Conservation (phyloP, 345 rosid species). For the Linum lewisii region DNA sequence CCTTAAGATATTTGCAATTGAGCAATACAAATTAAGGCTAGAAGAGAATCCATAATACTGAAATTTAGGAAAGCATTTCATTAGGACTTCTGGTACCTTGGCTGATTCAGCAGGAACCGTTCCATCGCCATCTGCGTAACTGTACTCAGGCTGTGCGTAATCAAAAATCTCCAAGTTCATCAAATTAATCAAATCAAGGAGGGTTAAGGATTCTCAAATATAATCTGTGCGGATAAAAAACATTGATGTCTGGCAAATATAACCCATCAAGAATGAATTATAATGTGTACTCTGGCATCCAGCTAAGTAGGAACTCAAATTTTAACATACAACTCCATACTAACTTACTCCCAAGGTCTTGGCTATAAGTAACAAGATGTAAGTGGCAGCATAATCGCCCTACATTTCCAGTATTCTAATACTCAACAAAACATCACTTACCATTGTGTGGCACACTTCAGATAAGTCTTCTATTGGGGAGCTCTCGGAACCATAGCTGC, state of each 20-base stretch:
- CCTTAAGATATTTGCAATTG: too few species aligned
- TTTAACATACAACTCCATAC: not conserved
- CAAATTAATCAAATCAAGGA: not conserved
- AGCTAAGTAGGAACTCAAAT: not conserved
- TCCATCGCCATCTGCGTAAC: constrained; percentile 87
- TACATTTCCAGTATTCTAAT: not conserved
- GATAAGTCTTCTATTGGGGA: constrained; percentile 66
- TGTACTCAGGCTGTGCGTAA: constrained; percentile 54
- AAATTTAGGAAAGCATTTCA: too few species aligned
- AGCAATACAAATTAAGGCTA: too few species aligned
- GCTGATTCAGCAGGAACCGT: constrained; percentile 91
- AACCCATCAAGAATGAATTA: not conserved
- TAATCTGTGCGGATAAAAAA: not conserved
- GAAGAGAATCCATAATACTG: too few species aligned
- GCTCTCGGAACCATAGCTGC: constrained; percentile 74
- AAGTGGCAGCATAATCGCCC: not conserved
- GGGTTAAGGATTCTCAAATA: too few species aligned
- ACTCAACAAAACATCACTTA: constrained; percentile 25
- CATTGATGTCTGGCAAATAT: not conserved
- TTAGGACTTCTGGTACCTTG: constrained; percentile 31
- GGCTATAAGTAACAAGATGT: not conserved
- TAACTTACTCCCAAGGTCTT: too few species aligned
- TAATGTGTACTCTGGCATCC: not conserved
- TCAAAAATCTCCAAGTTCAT: not conserved
- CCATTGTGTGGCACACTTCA: constrained; percentile 72